phyloP scores from a whole-genome alignment of 2,329 filamentous ascomycete species.

The Pseudogymnoascus sp. region DNA sequence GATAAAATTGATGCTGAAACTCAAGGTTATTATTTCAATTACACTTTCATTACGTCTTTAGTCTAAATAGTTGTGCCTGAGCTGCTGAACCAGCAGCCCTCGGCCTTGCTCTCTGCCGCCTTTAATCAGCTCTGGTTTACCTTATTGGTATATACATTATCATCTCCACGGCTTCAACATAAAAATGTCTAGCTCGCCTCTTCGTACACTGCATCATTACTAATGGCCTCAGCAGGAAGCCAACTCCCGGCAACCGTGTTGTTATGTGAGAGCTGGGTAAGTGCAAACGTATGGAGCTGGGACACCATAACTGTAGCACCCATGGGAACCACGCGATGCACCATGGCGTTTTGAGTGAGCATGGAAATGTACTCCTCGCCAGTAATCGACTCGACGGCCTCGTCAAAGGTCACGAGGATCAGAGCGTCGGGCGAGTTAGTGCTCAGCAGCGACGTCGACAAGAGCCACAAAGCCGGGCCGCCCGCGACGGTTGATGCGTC shows the following conservation, averaged over 20 bases:
- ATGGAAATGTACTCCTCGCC: conserved; percentile 9
- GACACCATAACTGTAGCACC: conserved; percentile 4
- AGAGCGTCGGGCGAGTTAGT: conserved; percentile 3
- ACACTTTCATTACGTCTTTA: neutral
- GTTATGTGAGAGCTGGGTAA: conserved; percentile 4
- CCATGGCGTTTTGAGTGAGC: conserved; percentile 10
- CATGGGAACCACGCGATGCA: conserved; percentile 8
- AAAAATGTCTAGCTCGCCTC: neutral
- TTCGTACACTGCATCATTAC: neutral
- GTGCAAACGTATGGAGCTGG: conserved; percentile 8
- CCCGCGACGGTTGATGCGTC: conserved; percentile 4
- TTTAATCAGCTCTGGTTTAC: neutral
- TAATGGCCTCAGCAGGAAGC: conserved; percentile 3
- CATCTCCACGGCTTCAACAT: neutral
- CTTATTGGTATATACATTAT: neutral
- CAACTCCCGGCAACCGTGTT: conserved; percentile 1
- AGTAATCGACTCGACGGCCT: neutral
- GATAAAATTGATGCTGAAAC: neutral
- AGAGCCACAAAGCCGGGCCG: conserved; percentile 9
- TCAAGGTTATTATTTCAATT: neutral
- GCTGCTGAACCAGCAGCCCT: neutral
- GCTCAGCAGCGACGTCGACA: conserved; percentile 7
- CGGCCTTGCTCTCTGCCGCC: neutral
- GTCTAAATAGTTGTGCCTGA: neutral
- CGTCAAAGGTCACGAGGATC: conserved; percentile 7